Evolutionary conservation across 345 rosid species (phyloP).

Genomic region (Jatropha curcas): DNA sequence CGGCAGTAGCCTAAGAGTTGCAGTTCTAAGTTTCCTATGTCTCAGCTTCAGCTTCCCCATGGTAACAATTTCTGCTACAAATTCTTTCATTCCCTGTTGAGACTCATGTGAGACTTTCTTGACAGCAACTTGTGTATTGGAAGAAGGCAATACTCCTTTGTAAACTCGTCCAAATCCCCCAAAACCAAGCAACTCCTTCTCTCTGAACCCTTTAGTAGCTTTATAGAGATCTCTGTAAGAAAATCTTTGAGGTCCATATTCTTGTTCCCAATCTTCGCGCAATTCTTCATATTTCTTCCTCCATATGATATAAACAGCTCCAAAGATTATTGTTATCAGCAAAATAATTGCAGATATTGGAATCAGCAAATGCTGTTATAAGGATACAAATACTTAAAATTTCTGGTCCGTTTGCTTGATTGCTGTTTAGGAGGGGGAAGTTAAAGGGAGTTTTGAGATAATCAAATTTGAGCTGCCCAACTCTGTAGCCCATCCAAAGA

Average conservation of each 20-base stretch:
- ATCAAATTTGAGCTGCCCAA: conserved; percentile 19
- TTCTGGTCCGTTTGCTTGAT: neutral
- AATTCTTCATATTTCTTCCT: conserved; percentile 21
- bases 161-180: conserved; percentile 29
- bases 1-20: conserved; percentile 26
- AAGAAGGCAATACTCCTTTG: conserved; percentile 16
- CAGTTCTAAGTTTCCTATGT: conserved; percentile 29
- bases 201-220: conserved; percentile 25
- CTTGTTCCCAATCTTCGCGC: conserved; percentile 25
- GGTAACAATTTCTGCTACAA: conserved; percentile 23
- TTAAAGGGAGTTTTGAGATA: conserved; percentile 18
- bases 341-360: no score
- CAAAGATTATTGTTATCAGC: neutral
- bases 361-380: no score
- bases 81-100: conserved; percentile 24
- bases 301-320: neutral
- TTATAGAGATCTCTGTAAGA: conserved; percentile 16
- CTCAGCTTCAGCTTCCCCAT: conserved; percentile 24
- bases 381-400: conserved; percentile 1
- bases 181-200: conserved; percentile 11
- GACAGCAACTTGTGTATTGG: conserved; percentile 17
- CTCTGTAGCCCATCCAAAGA: conserved; percentile 24
- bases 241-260: conserved; percentile 26
- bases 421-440: conserved; percentile 8
- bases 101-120: conserved; percentile 23